phyloP scores from a whole-genome alignment of 495 filamentous ascomycete species.

The Umbilicaria muhlenbergii region DNA sequence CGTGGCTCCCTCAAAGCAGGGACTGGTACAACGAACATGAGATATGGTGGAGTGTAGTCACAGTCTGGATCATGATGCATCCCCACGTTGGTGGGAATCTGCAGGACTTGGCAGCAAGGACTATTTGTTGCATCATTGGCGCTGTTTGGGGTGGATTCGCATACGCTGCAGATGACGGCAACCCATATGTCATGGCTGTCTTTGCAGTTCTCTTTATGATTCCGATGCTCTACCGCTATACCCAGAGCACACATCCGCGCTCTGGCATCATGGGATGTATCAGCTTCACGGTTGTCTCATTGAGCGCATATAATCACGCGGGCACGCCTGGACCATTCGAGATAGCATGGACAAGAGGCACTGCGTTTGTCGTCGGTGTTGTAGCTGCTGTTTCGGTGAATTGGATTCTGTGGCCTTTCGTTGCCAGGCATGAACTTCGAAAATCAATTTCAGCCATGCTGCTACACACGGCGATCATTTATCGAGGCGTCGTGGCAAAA shows the following conservation, averaged over 20 bases:
- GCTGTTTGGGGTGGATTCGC: constrained; percentile 38
- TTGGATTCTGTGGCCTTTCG: constrained; percentile 44
- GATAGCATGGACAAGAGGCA: constrained; percentile 31
- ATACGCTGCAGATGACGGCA: constrained; percentile 30
- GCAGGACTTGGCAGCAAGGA: constrained; percentile 34
- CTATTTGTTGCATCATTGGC: constrained; percentile 29
- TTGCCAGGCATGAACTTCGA: constrained; percentile 40
- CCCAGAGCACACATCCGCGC: constrained; percentile 35
- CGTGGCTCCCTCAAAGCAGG: constrained; percentile 27
- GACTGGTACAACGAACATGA: constrained; percentile 38
- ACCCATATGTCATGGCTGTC: constrained; percentile 37
- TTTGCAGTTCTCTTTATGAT: constrained; percentile 40
- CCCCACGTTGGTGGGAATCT: constrained; percentile 40
- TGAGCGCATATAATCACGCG: constrained; percentile 24
- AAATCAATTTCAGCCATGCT: constrained; percentile 38
- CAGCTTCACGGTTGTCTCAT: constrained; percentile 37
- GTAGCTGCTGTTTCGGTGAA: constrained; percentile 35
- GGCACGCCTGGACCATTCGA: constrained; percentile 17
- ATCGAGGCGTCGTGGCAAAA: constrained; percentile 36
- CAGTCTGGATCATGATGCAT: constrained; percentile 43
- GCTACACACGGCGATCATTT: constrained; percentile 37
- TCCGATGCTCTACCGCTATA: constrained; percentile 42
- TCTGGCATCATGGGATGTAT: constrained; percentile 38
- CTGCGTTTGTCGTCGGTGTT: constrained; percentile 33
- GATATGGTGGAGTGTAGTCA: constrained; percentile 41